These are phyloP conservation scores for Clarireedia hainanense DNA, from an alignment of 2,329 filamentous ascomycete species.

Conservation along the genomic window DNA sequence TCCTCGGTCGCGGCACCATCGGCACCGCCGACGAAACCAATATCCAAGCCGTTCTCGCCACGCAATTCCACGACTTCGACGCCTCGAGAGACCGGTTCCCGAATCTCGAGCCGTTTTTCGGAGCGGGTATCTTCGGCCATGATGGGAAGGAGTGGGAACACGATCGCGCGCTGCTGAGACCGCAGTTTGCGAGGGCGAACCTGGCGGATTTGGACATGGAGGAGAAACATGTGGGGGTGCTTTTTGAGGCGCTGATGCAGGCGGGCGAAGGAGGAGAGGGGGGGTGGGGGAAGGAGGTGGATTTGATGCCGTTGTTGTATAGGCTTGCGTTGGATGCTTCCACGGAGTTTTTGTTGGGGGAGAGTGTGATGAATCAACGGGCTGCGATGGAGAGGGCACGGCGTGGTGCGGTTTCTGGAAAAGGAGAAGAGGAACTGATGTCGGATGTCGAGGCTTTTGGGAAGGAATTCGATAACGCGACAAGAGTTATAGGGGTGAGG, in stretches of 20 bases:
- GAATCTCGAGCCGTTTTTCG: conserved; percentile 36
- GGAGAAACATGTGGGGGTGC: conserved; percentile 56
- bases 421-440: neutral
- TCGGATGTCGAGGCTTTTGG: conserved; percentile 1
- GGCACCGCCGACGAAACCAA: conserved; percentile 35
- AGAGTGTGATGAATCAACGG: conserved; percentile 38
- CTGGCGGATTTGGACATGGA: conserved; percentile 62
- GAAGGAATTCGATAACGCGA: conserved; percentile 39
- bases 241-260: conserved; percentile 51
- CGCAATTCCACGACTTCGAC: conserved; percentile 44
- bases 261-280: conserved; percentile 40
- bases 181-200: conserved; percentile 46
- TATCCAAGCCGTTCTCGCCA: conserved; percentile 46
- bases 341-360: conserved; percentile 46
- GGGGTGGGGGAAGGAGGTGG: conserved; percentile 35
- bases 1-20: conserved; percentile 15
- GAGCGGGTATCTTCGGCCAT: conserved; percentile 27
- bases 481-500: conserved; percentile 20
- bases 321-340: conserved; percentile 48
- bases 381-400: neutral
- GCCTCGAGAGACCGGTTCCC: conserved; percentile 46
- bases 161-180: conserved; percentile 40
- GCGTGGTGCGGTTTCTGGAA: conserved; percentile 5
- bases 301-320: conserved; percentile 57
- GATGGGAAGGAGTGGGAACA: conserved; percentile 27